Evolutionary conservation across 441 rosid species (phyloP), one percentile per base, ranked within the genome.

Genomic region (Breynia disticha): DNA sequence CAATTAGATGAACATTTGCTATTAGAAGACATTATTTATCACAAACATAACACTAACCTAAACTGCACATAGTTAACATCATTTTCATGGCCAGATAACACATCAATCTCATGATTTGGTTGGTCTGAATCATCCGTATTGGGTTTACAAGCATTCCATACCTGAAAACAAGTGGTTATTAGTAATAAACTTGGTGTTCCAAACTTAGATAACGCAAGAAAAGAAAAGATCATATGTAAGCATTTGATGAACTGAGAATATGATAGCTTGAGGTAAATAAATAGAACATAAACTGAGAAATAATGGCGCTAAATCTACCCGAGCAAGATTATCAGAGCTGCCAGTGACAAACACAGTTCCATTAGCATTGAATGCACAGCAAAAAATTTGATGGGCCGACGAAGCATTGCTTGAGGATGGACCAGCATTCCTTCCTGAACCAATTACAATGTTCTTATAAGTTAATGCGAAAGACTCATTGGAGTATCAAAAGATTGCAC

Each of bases 21-120:
- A 49, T 19, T 12, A 1, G 41, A 5, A 5, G 11, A 11, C 41
- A 37, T 37, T 4, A 15, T 9, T 51, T 20, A 28, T 19, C 9
- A 50, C 41, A 21, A 50, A 56, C 16, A 24, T 59, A 46, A 54
- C 47, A 68, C 82, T 38, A 67, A 86, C 99, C 99, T 84, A 71
- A 95, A 95, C 60, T 95, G 98, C 54, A 95, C 96, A 77, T 95
- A 95, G 69, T 95, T 95, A 50, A 95, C 99, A 71, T 87, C 99
- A 76, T 90, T 95, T 60, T 84, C 97, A 66, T 95, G 99, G 52
- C 97, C 99, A 71, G 93, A 72, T 64, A 94, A 76, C 63, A 84
- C 75, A 64, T 87, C 97, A 57, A 90, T 79, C 82, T 94, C 99
- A 78, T 95, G 86, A 82, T 72, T 83, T 63, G 96, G 95, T 74